Percentiles rank a stretch among this genome's conserved stretches.
Evolutionary conservation across 768 basidiomycete genomes (phyloP).

Genomic region (Lactarius pseudohatsudake): DNA sequence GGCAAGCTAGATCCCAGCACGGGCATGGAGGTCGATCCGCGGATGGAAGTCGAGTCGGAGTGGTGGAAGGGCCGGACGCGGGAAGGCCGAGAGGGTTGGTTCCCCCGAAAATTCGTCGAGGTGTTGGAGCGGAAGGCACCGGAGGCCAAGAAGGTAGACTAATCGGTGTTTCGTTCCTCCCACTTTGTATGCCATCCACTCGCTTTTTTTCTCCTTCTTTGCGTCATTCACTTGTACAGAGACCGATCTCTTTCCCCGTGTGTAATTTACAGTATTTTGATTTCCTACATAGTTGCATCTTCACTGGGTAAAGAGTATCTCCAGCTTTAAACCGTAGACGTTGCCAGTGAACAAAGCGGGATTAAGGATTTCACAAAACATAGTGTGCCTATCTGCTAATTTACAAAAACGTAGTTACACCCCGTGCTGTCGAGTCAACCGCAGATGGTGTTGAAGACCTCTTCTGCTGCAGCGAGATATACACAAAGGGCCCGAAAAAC

Average conservation of each 20-base stretch:
- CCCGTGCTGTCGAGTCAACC: not conserved
- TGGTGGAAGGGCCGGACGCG: conserved; percentile 96
- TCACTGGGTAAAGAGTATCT: not conserved
- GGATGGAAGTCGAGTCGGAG: conserved; percentile 60
- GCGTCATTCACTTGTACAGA: not conserved
- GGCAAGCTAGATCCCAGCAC: conserved; percentile 72
- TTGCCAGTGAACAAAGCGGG: not conserved
- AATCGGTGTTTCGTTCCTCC: conserved; percentile 15
- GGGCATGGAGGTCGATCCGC: conserved; percentile 65
- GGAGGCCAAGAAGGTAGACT: conserved; percentile 44
- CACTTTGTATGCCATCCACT: not conserved
- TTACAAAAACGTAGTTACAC: conserved; percentile 22
- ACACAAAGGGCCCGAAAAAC: conserved; percentile 1
- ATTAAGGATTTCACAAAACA: conserved; percentile 10
- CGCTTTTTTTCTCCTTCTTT: not conserved
- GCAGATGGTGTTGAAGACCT: too few species aligned
- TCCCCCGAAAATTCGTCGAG: conserved; percentile 88
- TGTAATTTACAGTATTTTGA: not conserved
- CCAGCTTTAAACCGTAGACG: not conserved
- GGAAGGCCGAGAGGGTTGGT: conserved; percentile 93
- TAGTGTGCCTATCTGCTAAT: conserved; percentile 22
- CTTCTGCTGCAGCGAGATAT: not conserved
- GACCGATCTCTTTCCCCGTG: not conserved
- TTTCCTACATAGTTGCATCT: not conserved
- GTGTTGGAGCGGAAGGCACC: conserved; percentile 52